These are phyloP conservation scores for Astrothelium subdiscretum DNA, from an alignment of 495 filamentous ascomycete species.

Conservation along the genomic window DNA sequence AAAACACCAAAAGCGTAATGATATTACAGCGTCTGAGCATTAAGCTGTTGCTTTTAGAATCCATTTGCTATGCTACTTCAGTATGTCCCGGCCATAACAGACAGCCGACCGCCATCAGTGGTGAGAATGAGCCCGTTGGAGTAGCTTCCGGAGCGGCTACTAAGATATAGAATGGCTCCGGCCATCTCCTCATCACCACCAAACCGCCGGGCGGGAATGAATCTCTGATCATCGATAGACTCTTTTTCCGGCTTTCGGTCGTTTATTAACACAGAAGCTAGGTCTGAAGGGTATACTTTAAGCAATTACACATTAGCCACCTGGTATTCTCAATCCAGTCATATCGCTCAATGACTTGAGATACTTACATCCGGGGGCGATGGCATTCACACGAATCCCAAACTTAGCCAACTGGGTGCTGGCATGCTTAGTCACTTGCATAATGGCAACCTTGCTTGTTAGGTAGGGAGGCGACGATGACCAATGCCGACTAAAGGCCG, in stretches of 20 bases:
- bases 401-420: slow-evolving; percentile 22
- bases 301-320: not conserved
- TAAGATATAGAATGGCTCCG: slow-evolving; percentile 1
- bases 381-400: slow-evolving; percentile 20
- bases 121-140: slow-evolving; percentile 4
- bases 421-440: slow-evolving; percentile 28
- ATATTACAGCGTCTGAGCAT: not conserved
- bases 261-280: slow-evolving; percentile 4
- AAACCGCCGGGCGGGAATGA: slow-evolving; percentile 4
- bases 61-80: not conserved
- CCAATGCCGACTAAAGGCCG: slow-evolving; percentile 19
- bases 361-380: slow-evolving; percentile 14
- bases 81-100: slow-evolving; percentile 8
- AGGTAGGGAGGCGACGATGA: slow-evolving; percentile 25
- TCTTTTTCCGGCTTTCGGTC: slow-evolving; percentile 7
- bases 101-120: slow-evolving; percentile 6
- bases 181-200: slow-evolving; percentile 7
- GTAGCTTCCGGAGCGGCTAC: slow-evolving; percentile 4
- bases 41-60: not conserved
- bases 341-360: not conserved
- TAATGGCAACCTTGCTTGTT: slow-evolving; percentile 22
- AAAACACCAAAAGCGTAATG: not conserved
- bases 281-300: slow-evolving; percentile 9
- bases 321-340: not conserved
- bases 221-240: slow-evolving; percentile 4